These are phyloP conservation scores for Oldenlandia corymbosa DNA, from an alignment of 257 asterid genomes.

Conservation along the genomic window DNA sequence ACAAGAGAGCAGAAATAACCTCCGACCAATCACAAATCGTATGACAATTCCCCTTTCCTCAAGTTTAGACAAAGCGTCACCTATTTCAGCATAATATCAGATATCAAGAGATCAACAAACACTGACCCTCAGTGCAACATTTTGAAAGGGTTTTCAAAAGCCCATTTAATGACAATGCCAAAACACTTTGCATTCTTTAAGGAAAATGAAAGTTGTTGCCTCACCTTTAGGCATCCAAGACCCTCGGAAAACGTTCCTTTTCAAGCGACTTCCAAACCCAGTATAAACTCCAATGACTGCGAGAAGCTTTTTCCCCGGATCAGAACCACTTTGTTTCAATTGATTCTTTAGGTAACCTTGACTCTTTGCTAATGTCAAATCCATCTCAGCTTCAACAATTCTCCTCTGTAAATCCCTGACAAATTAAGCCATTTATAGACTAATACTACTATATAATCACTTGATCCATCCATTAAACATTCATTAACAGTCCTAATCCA, in stretches of 20 bases:
- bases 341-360: conserved; percentile 84
- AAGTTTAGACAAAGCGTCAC: conserved; percentile 53
- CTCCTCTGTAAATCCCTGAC: conserved; percentile 66
- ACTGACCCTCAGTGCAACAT: not conserved
- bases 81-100: too few relatives aligned
- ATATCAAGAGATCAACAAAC: not conserved
- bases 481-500: not conserved
- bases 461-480: not conserved
- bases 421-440: conserved; percentile 2
- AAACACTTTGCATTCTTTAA: not conserved
- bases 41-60: conserved; percentile 75
- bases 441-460: not conserved
- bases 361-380: conserved; percentile 80
- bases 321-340: conserved; percentile 42
- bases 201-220: conserved; percentile 1
- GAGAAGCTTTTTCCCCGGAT: conserved; percentile 54
- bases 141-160: not conserved
- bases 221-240: conserved; percentile 82
- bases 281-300: conserved; percentile 90
- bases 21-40: conserved; percentile 77
- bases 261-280: conserved; percentile 72
- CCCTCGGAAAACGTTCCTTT: conserved; percentile 66
- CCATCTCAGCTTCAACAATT: conserved; percentile 88
- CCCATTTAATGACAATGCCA: not conserved
- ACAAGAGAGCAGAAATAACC: conserved; percentile 38